Conservation (phyloP, 2,329 filamentous ascomycete species). For the Onygenales sp. region DNA sequence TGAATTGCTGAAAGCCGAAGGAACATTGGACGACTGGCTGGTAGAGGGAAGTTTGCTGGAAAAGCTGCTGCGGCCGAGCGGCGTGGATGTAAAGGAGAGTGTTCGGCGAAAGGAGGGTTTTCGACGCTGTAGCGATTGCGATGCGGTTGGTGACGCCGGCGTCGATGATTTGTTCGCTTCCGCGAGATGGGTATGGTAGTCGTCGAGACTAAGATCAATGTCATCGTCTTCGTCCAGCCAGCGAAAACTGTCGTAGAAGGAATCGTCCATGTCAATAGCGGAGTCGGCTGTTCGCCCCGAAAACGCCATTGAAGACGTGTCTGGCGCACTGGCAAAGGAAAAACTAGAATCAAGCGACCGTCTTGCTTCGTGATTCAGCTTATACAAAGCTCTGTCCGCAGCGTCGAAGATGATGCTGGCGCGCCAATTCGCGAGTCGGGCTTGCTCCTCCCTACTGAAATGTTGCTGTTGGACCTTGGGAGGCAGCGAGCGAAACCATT, state of each 20-base stretch:
- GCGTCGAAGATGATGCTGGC: conserved; percentile 48
- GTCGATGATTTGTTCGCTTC: conserved; percentile 40
- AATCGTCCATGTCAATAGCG: conserved; percentile 38
- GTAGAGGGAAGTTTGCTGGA: conserved; percentile 26
- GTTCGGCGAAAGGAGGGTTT: conserved; percentile 9
- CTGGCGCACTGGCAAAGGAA: neutral
- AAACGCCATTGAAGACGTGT: conserved; percentile 16
- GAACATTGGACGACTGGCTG: conserved; percentile 35
- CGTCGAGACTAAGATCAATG: conserved; percentile 60
- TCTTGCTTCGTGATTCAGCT: conserved; percentile 30
- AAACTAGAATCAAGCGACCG: conserved; percentile 20
- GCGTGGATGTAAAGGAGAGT: conserved; percentile 61
- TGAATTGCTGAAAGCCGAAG: conserved; percentile 17
- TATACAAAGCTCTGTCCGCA: conserved; percentile 49
- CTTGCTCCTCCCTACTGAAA: conserved; percentile 63
- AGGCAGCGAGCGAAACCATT: conserved; percentile 61
- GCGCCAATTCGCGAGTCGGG: conserved; percentile 43
- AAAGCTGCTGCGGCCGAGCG: conserved; percentile 40
- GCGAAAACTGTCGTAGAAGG: conserved; percentile 58
- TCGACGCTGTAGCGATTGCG: conserved; percentile 5
- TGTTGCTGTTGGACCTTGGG: conserved; percentile 63
- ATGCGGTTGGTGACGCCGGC: conserved; percentile 12
- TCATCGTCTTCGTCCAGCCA: conserved; percentile 67
- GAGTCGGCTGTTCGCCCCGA: conserved; percentile 22
- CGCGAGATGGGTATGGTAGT: conserved; percentile 58